Conservation (phyloP, 306 rosid genomes). For the Trifolium pratense region DNA sequence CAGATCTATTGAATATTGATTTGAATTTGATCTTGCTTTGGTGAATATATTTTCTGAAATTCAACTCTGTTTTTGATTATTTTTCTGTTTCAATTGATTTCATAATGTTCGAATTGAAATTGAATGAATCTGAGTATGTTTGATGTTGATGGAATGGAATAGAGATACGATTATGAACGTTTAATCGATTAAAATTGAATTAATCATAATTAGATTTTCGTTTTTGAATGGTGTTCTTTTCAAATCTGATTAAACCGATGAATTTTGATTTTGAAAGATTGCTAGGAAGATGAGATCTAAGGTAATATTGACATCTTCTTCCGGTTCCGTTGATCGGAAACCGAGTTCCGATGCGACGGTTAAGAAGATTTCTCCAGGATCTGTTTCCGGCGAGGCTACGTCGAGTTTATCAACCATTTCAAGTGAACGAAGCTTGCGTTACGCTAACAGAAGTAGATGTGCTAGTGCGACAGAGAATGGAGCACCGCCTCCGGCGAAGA, state of each 20-base stretch:
- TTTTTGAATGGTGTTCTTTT: background rate
- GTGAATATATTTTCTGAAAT: background rate
- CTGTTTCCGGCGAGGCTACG: constrained; percentile 57
- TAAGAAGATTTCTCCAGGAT: constrained; percentile 46
- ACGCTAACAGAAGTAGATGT: constrained; percentile 40
- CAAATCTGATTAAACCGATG: constrained; percentile 21
- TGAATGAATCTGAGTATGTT: background rate
- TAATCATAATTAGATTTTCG: too few relatives aligned
- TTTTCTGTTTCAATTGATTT: constrained; percentile 3
- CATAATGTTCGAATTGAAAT: background rate
- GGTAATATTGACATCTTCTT: constrained; percentile 50
- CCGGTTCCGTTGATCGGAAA: constrained; percentile 44
- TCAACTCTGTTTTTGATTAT: background rate
- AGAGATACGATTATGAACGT: background rate
- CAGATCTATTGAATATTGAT: background rate
- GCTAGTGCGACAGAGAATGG: constrained; percentile 37
- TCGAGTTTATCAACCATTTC: constrained; percentile 68
- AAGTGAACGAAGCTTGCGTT: constrained; percentile 59
- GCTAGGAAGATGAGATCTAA: constrained; percentile 72
- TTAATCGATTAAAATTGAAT: background rate
- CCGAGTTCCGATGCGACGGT: constrained; percentile 17
- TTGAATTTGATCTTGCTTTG: background rate
- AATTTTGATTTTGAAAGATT: constrained; percentile 51
- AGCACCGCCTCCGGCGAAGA: background rate
- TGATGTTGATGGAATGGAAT: background rate